Percentiles rank a stretch among this genome's conserved stretches.
phyloP scores from a whole-genome alignment of 169 alveolate species.

The Plasmodium relictum region DNA sequence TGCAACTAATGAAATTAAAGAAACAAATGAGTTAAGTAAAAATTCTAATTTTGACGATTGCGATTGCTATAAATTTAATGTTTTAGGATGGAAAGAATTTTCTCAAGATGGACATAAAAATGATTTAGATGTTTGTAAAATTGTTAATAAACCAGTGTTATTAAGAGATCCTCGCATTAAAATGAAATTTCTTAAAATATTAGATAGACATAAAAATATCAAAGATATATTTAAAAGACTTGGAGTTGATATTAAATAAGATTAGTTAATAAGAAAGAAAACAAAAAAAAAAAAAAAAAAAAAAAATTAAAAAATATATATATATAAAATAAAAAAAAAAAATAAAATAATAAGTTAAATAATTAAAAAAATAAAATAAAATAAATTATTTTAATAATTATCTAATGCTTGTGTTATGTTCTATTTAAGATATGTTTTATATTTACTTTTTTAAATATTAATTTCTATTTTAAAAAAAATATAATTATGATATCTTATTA shows the following conservation, averaged over 20 bases:
- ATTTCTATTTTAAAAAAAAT: no score
- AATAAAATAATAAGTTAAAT: no score
- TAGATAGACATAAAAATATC: slow-evolving; percentile 72
- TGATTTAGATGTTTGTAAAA: slow-evolving; percentile 77
- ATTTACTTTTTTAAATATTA: not conserved
- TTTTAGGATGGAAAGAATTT: slow-evolving; percentile 76
- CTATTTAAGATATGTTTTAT: no score
- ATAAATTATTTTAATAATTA: no score
- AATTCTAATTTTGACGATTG: slow-evolving; percentile 40
- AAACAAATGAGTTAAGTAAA: slow-evolving; percentile 15
- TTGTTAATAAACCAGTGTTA: slow-evolving; percentile 69
- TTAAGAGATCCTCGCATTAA: slow-evolving; percentile 73
- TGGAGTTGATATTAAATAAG: slow-evolving; percentile 73
- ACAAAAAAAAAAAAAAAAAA: not conserved
- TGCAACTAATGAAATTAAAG: not conserved
- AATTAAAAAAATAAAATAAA: no score
- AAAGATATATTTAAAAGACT: slow-evolving; percentile 73
- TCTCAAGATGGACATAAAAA: slow-evolving; percentile 77
- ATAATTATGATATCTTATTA: no score
- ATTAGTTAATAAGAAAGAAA: not conserved
- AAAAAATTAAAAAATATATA: not conserved
- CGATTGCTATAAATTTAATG: slow-evolving; percentile 53
- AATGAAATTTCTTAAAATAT: slow-evolving; percentile 76
- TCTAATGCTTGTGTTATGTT: no score
- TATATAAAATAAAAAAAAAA: not conserved